Evolutionary conservation across 1,284 basidiomycete genomes (phyloP), one percentile per base, ranked within the genome.

Genomic region (Austroboletus novae-zelandiae): DNA sequence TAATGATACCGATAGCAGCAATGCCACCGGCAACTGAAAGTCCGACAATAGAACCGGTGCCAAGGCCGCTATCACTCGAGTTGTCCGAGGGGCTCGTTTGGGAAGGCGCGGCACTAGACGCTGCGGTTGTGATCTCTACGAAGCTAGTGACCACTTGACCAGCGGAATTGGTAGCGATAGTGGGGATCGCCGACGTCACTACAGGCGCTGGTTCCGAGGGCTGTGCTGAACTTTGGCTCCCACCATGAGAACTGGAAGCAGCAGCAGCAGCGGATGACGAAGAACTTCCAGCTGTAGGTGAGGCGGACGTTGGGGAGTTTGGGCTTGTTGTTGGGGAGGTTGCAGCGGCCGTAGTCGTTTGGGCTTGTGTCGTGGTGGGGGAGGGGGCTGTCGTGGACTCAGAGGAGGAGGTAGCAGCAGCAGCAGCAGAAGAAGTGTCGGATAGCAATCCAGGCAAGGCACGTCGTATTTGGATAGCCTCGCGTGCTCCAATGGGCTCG

Each of bases 11-110:
- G 58, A 91, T 68, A 18, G 83, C 66, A 27, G 86, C 85, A 48
- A 90, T 73, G 51, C 86, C 88, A 36, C 86, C 89, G 10, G 88
- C 83, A 25, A 91, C 86, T 0, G 86, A 84, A 51, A 91, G 72
- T 43, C 89, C 89, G 42, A 91, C 68, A 59, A 91, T 89, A 32
- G 87, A 86, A 4, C 85, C 84, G 8, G 77, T 83, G 44, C 80
- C 67, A 20, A 89, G 65, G 40, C 61, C 56, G 20, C 62, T 25
- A 40, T 55, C 31, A 8, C 50, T 9, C 7, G 62, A 53, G 45
- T 23, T 35, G 17, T 9, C 15, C 15, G 64, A 39, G 20, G 56
- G 1, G 17, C 4, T 5, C 14, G 65, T 56, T 27, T 42, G 40
- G 20, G 67, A 53, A 34, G 70, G 41, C 27, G 40, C 1, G 3